Evolutionary conservation across 148 eudicot genomes (phyloP).

Genomic region (Talinum fruticosum): DNA sequence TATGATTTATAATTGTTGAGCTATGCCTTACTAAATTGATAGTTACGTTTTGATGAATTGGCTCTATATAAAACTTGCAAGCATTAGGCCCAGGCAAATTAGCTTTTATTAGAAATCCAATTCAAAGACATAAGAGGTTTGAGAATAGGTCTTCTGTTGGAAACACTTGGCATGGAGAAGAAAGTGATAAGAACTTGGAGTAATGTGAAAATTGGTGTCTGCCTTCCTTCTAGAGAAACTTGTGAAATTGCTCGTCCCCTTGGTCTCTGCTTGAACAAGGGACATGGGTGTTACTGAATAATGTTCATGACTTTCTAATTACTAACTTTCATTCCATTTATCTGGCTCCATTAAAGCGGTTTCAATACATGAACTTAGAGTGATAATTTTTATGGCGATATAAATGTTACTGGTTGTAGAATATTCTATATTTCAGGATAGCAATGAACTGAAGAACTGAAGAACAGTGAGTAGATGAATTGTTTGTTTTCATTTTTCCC

Average conservation of each 20-base stretch:
- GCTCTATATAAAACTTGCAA: not conserved
- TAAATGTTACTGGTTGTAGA: not conserved
- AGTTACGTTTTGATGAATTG: not conserved
- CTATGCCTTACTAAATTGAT: not conserved
- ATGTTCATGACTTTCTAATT: not conserved
- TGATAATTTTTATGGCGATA: not conserved
- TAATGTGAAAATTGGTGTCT: not conserved
- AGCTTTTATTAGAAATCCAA: not conserved
- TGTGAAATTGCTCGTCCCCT: too few relatives aligned
- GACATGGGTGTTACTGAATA: not conserved
- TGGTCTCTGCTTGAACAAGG: not conserved
- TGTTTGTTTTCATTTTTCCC: too few relatives aligned
- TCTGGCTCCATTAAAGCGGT: too few relatives aligned
- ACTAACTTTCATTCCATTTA: too few relatives aligned
- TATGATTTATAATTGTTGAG: not conserved
- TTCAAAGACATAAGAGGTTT: not conserved
- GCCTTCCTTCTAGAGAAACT: not conserved
- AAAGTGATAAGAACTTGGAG: not conserved
- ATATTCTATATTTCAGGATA: not conserved
- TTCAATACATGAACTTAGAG: not conserved
- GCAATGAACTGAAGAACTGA: too few relatives aligned
- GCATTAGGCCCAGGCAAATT: not conserved
- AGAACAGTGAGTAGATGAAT: too few relatives aligned
- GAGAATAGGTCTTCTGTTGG: not conserved
- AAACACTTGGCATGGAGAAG: not conserved